Conservation (phyloP, 2,329 filamentous ascomycete species). For the Talaromyces sp. region DNA sequence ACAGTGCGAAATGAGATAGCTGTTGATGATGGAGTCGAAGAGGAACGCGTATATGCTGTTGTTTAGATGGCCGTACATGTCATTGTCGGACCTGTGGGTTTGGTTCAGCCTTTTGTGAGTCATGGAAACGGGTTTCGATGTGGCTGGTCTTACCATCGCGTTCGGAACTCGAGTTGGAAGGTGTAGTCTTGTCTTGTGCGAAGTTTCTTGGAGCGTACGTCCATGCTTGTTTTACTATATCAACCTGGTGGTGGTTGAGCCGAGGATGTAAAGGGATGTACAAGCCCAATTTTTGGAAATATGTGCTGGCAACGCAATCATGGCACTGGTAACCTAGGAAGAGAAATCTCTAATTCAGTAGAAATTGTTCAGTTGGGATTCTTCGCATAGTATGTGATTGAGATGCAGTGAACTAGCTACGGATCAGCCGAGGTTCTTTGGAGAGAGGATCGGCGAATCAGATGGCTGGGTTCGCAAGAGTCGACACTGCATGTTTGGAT, state of each 20-base stretch:
- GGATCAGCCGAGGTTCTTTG: background rate
- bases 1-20: conserved; percentile 76
- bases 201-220: conserved; percentile 50
- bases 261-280: background rate
- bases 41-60: conserved; percentile 82
- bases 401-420: background rate
- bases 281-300: background rate
- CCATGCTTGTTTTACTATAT: background rate
- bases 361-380: background rate
- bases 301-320: background rate
- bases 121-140: background rate
- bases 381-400: background rate
- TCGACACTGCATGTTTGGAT: background rate
- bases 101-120: background rate
- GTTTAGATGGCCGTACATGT: conserved; percentile 93
- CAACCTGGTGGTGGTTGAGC: background rate
- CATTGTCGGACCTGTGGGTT: conserved; percentile 70
- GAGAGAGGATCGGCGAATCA: background rate
- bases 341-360: background rate
- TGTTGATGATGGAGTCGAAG: conserved; percentile 86
- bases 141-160: conserved; percentile 61
- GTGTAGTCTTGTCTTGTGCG: conserved; percentile 63
- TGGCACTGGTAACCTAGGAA: background rate
- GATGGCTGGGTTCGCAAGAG: background rate
- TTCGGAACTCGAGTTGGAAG: conserved; percentile 75